A percentile compares a stretch with the other conserved stretches of the same genome.
These are phyloP conservation scores for Sclerotinia trifoliorum DNA, from an alignment of 2,329 filamentous ascomycete species.

Conservation along the genomic window DNA sequence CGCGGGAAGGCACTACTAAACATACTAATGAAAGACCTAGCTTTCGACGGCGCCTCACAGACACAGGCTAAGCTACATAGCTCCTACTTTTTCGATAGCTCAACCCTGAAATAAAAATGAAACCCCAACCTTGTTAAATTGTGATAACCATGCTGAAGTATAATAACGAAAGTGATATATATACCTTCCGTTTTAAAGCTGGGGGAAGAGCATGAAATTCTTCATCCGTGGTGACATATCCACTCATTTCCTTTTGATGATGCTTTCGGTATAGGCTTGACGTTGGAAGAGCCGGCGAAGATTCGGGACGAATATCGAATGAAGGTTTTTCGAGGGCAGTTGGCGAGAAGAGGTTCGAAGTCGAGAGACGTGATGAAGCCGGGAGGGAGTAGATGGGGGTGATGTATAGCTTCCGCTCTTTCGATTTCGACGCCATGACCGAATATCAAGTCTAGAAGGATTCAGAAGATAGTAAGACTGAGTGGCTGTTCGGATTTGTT, in stretches of 20 bases:
- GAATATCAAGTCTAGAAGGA: constrained; percentile 17
- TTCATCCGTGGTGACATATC: constrained; percentile 41
- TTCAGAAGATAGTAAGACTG: constrained; percentile 13
- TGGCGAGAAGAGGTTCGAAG: constrained; percentile 28
- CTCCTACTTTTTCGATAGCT: constrained; percentile 15
- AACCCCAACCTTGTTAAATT: constrained; percentile 11
- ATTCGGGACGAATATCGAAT: constrained; percentile 33
- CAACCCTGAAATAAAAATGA: constrained; percentile 4
- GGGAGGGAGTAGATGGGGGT: constrained; percentile 28
- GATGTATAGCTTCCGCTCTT: constrained; percentile 9
- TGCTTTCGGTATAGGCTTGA: constrained; percentile 36
- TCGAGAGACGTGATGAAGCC: constrained; percentile 26
- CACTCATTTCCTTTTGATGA: constrained; percentile 38
- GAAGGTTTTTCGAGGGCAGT: constrained; percentile 34
- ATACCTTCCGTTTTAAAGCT: constrained; percentile 53
- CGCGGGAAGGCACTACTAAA: constrained; percentile 13
- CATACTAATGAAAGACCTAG: constrained; percentile 15
- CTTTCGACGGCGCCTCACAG: constrained; percentile 6
- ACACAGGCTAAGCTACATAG: constrained; percentile 18
- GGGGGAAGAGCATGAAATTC: constrained; percentile 52
- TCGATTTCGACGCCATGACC: constrained; percentile 19
- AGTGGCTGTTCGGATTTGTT: constrained; percentile 19
- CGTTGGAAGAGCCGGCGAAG: constrained; percentile 27
- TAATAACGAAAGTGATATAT: constrained; percentile 33
- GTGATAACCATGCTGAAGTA: constrained; percentile 12